Percentiles rank a stretch among this genome's conserved stretches.
These are phyloP conservation scores for Hymenoscyphus albidus DNA, from an alignment of 2,329 filamentous ascomycete genomes.

Conservation along the genomic window DNA sequence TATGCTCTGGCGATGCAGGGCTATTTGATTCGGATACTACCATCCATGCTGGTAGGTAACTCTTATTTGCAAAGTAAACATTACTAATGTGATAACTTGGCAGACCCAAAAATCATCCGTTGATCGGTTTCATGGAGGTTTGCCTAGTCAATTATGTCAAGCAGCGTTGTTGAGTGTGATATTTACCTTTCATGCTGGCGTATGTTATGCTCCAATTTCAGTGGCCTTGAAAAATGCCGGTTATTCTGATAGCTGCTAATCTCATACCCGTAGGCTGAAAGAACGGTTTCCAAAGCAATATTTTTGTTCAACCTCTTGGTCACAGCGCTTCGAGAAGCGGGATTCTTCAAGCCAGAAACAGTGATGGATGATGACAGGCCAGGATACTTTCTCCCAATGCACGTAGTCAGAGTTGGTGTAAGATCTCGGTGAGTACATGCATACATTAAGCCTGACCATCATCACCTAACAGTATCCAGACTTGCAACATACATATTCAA, in stretches of 20 bases:
- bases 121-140: conserved; percentile 26
- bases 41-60: conserved; percentile 25
- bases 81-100: background rate
- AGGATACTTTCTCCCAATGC: conserved; percentile 39
- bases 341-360: conserved; percentile 38
- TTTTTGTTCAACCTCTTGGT: conserved; percentile 38
- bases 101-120: conserved; percentile 32
- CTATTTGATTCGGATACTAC: conserved; percentile 31
- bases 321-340: conserved; percentile 36
- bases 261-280: conserved; percentile 30
- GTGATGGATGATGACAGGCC: conserved; percentile 38
- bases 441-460: background rate
- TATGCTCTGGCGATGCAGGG: conserved; percentile 35
- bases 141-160: conserved; percentile 32
- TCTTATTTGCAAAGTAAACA: background rate
- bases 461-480: conserved; percentile 24
- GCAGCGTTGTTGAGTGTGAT: conserved; percentile 39
- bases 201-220: conserved; percentile 10
- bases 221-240: background rate
- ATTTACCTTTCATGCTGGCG: conserved; percentile 36
- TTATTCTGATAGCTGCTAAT: background rate
- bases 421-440: conserved; percentile 36
- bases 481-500: conserved; percentile 38
- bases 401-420: conserved; percentile 33
- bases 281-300: conserved; percentile 33